These are phyloP conservation scores for Erodium trifolium DNA, from an alignment of 441 rosid genomes.

Conservation along the genomic window DNA sequence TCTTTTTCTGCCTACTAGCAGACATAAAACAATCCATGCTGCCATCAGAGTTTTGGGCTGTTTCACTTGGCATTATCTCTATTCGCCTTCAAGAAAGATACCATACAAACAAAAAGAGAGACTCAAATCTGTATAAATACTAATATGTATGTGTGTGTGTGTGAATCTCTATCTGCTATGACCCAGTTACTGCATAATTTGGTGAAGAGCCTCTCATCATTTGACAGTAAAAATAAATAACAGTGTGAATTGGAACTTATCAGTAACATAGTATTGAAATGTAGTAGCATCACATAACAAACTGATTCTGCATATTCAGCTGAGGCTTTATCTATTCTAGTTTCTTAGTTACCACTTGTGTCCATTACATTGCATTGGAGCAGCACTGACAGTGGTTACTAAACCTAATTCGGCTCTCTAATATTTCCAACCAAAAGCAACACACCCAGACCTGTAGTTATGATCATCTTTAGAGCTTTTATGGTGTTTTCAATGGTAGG, in stretches of 20 bases:
- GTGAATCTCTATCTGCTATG: no score
- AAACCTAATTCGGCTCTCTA: background rate
- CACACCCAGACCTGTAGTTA: background rate
- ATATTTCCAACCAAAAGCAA: background rate
- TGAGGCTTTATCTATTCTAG: background rate
- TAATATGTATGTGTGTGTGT: background rate
- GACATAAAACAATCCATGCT: slow-evolving; percentile 7
- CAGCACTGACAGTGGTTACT: background rate
- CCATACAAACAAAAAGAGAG: background rate
- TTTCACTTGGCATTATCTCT: background rate
- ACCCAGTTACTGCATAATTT: background rate
- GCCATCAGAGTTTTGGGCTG: background rate
- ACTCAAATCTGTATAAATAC: background rate
- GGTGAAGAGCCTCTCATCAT: background rate
- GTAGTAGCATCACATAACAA: no score
- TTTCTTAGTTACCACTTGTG: background rate
- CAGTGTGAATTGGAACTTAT: background rate
- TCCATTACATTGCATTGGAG: background rate
- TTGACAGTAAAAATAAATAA: background rate
- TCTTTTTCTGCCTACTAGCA: background rate
- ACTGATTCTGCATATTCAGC: background rate
- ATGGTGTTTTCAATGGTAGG: slow-evolving; percentile 20
- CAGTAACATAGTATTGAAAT: background rate
- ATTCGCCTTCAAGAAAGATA: background rate
- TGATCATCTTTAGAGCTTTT: background rate